Percentiles rank a stretch among this genome's conserved stretches.
Conservation (phyloP, 1,139 yeast species). For the Casaregolazyma suthepensis region DNA sequence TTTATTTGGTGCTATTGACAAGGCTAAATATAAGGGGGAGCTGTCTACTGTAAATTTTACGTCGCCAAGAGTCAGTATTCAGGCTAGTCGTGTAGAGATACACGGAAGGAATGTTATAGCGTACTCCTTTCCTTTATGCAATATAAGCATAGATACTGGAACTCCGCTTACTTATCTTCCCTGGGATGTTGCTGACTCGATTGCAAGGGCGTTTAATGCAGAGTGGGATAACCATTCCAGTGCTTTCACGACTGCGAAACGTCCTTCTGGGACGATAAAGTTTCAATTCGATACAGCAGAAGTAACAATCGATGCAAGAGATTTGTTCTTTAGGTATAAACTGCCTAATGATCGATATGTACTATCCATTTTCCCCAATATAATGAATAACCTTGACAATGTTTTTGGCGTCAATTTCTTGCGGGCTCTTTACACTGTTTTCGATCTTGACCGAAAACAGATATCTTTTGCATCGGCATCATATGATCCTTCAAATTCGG, state of each 20-base stretch:
- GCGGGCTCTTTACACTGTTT: constrained; percentile 63
- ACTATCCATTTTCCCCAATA: constrained; percentile 21
- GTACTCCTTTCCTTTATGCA: too few species aligned
- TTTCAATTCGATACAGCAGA: constrained; percentile 39
- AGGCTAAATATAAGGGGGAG: constrained; percentile 44
- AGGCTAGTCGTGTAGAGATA: neutral
- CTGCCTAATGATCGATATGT: constrained; percentile 9
- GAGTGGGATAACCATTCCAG: constrained; percentile 5
- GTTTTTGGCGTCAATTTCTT: constrained; percentile 72
- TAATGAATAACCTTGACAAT: constrained; percentile 30
- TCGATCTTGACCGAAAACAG: constrained; percentile 55
- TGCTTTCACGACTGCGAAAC: constrained; percentile 11
- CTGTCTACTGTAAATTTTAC: constrained; percentile 31
- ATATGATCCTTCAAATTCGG: constrained; percentile 18
- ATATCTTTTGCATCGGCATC: constrained; percentile 42
- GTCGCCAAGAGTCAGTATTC: constrained; percentile 9
- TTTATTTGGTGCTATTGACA: constrained; percentile 56
- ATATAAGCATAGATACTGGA: constrained; percentile 10
- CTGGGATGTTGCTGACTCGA: constrained; percentile 7
- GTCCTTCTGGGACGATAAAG: constrained; percentile 20
- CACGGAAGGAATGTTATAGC: neutral
- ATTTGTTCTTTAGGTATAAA: neutral
- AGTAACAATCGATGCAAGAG: constrained; percentile 37
- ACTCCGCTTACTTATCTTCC: constrained; percentile 21
- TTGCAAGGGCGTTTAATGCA: constrained; percentile 18